Conservation (phyloP, 768 basidiomycete species). For the Neoboletus brunneissimus region DNA sequence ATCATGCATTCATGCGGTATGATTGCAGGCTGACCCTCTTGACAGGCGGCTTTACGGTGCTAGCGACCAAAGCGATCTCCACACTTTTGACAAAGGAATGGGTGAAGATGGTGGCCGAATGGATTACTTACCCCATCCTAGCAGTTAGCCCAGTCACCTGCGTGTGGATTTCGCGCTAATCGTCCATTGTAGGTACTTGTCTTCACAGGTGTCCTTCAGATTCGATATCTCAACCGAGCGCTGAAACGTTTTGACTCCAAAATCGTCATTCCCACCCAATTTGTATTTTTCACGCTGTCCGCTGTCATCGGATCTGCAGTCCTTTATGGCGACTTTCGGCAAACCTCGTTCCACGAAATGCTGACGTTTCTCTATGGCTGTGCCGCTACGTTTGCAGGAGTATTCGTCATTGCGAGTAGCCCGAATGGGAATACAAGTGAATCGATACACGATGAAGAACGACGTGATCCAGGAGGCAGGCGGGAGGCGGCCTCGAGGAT, state of each 20-base stretch:
- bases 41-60: conserved; percentile 88
- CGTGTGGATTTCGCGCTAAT: conserved; percentile 7
- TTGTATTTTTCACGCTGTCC: conserved; percentile 90
- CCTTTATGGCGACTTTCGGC: conserved; percentile 90
- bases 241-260: conserved; percentile 93
- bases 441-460: conserved; percentile 28
- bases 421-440: conserved; percentile 35
- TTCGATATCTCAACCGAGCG: conserved; percentile 80
- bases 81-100: conserved; percentile 79
- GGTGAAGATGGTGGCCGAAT: conserved; percentile 69
- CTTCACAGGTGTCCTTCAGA: conserved; percentile 77
- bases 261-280: conserved; percentile 93
- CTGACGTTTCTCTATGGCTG: conserved; percentile 86
- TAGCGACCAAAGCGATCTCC: conserved; percentile 90
- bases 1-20: neutral
- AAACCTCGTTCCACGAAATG: conserved; percentile 75
- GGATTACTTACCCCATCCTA: conserved; percentile 82
- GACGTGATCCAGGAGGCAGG: conserved; percentile 31
- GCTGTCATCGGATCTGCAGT: conserved; percentile 92
- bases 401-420: conserved; percentile 81
- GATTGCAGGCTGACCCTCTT: neutral
- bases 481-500: conserved; percentile 29
- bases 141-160: conserved; percentile 42
- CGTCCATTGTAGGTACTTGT: conserved; percentile 52
- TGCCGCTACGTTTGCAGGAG: conserved; percentile 84